These are phyloP conservation scores for Taphrina pruni DNA, from an alignment of 1,139 yeast species.

Conservation along the genomic window DNA sequence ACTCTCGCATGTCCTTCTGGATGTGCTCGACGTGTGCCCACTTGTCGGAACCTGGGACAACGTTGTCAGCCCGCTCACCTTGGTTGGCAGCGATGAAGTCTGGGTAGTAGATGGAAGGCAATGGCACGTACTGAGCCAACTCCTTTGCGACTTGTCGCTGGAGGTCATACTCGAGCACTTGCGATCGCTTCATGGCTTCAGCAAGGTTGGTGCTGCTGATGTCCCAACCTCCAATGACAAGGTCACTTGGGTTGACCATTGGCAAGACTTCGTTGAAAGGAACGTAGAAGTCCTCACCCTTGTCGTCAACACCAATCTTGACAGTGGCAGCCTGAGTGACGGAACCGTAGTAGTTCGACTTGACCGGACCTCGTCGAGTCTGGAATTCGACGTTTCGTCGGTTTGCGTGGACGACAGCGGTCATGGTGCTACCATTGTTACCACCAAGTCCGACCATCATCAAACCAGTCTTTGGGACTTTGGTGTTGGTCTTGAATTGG, in stretches of 20 bases:
- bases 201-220: slow-evolving; percentile 73
- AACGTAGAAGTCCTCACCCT: slow-evolving; percentile 86
- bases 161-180: slow-evolving; percentile 84
- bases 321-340: slow-evolving; percentile 92
- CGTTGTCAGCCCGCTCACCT: slow-evolving; percentile 87
- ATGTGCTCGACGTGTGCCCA: slow-evolving; percentile 90
- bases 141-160: slow-evolving; percentile 76
- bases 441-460: slow-evolving; percentile 95
- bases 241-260: slow-evolving; percentile 85
- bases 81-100: slow-evolving; percentile 97
- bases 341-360: slow-evolving; percentile 93
- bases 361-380: slow-evolving; percentile 77
- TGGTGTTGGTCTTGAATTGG: slow-evolving; percentile 83
- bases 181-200: slow-evolving; percentile 81
- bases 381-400: slow-evolving; percentile 77
- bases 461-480: slow-evolving; percentile 79
- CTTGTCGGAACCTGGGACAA: slow-evolving; percentile 72
- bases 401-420: slow-evolving; percentile 85
- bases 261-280: slow-evolving; percentile 92
- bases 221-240: slow-evolving; percentile 95
- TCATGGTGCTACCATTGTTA: slow-evolving; percentile 91
- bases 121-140: slow-evolving; percentile 69
- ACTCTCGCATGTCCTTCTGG: slow-evolving; percentile 80
- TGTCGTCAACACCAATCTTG: slow-evolving; percentile 81
- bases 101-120: slow-evolving; percentile 89